These are phyloP conservation scores for Ganoderma leucocontextum DNA, from an alignment of 1,284 basidiomycete species.

Conservation along the genomic window DNA sequence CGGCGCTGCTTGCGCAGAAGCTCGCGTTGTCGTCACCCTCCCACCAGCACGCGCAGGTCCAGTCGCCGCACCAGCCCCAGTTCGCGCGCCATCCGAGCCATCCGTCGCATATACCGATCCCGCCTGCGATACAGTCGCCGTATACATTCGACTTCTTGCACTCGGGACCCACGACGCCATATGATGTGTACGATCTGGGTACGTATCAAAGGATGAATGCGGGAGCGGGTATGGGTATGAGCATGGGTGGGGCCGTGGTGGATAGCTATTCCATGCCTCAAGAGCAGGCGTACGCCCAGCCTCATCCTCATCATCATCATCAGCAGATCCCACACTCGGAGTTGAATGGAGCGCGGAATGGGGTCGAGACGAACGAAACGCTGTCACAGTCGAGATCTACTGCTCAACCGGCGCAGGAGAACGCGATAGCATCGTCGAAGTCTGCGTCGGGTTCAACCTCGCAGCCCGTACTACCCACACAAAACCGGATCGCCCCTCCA, in stretches of 20 bases:
- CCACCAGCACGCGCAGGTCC: slow-evolving; percentile 20
- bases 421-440: not conserved
- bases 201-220: slow-evolving; percentile 33
- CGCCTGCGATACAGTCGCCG: slow-evolving; percentile 37
- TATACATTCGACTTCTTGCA: slow-evolving; percentile 45
- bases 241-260: slow-evolving; percentile 8
- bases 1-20: slow-evolving; percentile 28
- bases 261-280: not conserved
- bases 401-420: not conserved
- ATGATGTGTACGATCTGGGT: slow-evolving; percentile 45
- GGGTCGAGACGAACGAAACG: not conserved
- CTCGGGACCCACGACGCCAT: slow-evolving; percentile 51
- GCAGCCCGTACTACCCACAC: not conserved
- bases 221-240: slow-evolving; percentile 18
- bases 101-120: slow-evolving; percentile 45
- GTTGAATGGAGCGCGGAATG: not conserved
- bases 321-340: not conserved
- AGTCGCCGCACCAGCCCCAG: slow-evolving; percentile 11
- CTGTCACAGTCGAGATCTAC: not conserved
- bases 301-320: slow-evolving; percentile 10
- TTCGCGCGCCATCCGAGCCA: slow-evolving; percentile 7
- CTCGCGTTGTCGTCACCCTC: slow-evolving; percentile 22
- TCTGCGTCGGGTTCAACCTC: not conserved
- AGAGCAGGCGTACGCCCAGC: slow-evolving; percentile 13
- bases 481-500: slow-evolving; percentile 9